Evolutionary conservation across 441 rosid species (phyloP), one percentile per base, ranked within the genome.

Genomic region (Mallotus japonicus): DNA sequence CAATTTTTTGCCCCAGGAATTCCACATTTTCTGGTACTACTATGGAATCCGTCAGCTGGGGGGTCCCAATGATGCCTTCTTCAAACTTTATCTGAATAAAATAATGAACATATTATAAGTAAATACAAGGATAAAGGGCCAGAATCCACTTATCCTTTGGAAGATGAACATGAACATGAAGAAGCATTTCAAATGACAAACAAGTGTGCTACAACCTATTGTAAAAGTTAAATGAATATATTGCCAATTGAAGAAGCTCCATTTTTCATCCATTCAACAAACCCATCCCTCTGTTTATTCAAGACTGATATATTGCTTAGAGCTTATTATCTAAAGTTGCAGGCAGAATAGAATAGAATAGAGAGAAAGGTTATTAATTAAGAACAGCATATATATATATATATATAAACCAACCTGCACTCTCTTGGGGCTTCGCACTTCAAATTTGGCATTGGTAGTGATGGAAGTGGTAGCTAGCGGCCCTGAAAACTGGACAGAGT

Each of bases 31-130:
- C 99, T 0, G 96, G 99, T 54, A 95, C 70, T 34, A 85, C 96
- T 55, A 95, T 84, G 10, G 98, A 91, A 81, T 91, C 97, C 1
- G 92, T 91, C 69, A 95, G 83, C 87, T 86, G 93, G 64, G 99
- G 99, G 71, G 99, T 92, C 40, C 95, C 97, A 19, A 95, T 91
- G 16, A 95, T 51, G 11, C 99, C 98, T 84, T 95, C 96, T 70
- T 91, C 92, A 6, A 95, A 89, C 83, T 88, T 91, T 79, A 95
- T 89, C 99, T 95, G 69, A 55, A 32, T 32, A 46, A 77, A 28
- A 55, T 44, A 67, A 8, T 57, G 71, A 46, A 58, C 28, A 22
- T 24, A 19, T 51, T 8, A 32, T 32, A 28, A 50, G 49, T 61
- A 14, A 20, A 15, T 44, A 19, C 6, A 14, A 32, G 15, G 4